Base-by-base conservation (phyloP, 2,329 filamentous ascomycete species). In the Leptosphaerulina australis region DNA sequence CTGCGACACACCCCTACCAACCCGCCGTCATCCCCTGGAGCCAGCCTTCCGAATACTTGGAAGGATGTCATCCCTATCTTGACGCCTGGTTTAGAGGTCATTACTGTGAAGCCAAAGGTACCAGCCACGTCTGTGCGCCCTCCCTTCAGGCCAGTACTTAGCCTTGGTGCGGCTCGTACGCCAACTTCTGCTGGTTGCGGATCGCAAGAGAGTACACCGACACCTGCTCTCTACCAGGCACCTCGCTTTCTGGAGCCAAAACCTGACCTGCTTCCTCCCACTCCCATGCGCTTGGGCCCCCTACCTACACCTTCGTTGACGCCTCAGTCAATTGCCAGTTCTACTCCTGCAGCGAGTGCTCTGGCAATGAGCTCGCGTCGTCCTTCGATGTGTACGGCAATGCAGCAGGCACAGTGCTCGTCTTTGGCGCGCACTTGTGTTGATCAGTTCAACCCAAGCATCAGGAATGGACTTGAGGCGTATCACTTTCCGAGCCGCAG, bases 1-100 rank as follows among this genome's bases (percentile, higher is more conserved):
- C 78, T 96, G 59, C 90, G 89, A 74, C 88, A 91, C 66, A 92
- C 88, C 11, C 89, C 91, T 15, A 77, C 76, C 12, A 75, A 78
- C 33, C 75, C 74, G 15, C 71, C 75, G 40, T 53, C 72, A 8
- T 72, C 71, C 28, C 69, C 72, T n/a, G 70, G 72, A 44, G 67
- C 61, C 31, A 57, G 58, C 67, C 66, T 69, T 28, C 64, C 63
- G 17, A 72, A 71, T 60, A 70, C 66, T 35, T 80, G 77, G 77
- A 77, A 74, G 60, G 62, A 70, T 17, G 73, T 85, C 48, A 77
- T 86, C 25, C 82, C 81, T 2, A 67, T 74, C 26, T 74, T 86
- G 53, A 84, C 81, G 12, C 81, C 83, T 10, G 81, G 83, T 53
- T 70, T 86, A 57, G 81, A 84, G 52, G 76, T 73, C 11, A 62